A percentile compares a stretch with the other conserved stretches of the same genome.
Conservation (phyloP, 2,329 filamentous ascomycete genomes). For the Microdochium trichocladiopsis region DNA sequence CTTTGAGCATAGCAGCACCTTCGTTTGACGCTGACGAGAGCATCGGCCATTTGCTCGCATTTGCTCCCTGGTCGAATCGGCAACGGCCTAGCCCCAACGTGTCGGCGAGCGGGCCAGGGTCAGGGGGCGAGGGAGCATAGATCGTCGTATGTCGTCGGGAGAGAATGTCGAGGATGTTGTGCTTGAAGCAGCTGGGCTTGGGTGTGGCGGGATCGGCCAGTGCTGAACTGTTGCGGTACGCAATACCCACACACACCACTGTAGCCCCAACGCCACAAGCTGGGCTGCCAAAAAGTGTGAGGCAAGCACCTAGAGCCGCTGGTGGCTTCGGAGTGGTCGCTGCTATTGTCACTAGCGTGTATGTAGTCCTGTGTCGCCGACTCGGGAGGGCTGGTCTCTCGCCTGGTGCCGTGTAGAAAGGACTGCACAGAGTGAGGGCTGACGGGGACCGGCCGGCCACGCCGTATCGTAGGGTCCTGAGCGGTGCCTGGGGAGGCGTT, state of each 20-base stretch:
- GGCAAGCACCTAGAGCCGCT: not conserved
- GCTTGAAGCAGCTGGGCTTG: not conserved
- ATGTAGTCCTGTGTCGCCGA: too few relatives aligned
- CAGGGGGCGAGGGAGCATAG: not conserved
- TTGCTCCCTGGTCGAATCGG: too few relatives aligned
- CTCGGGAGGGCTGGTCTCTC: too few relatives aligned
- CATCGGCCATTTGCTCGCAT: too few relatives aligned
- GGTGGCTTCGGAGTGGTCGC: not conserved
- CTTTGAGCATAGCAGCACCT: too few relatives aligned
- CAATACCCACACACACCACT: not conserved
- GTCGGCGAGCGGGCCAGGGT: not conserved
- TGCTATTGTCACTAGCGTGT: too few relatives aligned
- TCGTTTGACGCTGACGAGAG: too few relatives aligned
- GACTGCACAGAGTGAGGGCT: too few relatives aligned
- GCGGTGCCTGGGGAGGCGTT: not conserved
- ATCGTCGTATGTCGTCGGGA: not conserved
- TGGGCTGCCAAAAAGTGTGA: not conserved
- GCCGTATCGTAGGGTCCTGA: not conserved
- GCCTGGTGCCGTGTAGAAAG: too few relatives aligned
- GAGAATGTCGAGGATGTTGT: not conserved
- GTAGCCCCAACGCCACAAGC: not conserved
- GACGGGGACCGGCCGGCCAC: too few relatives aligned
- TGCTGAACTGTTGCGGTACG: not conserved
- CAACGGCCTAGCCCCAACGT: too few relatives aligned
- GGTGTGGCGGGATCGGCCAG: not conserved